A percentile compares a stretch with the other conserved stretches of the same genome.
These are phyloP conservation scores for Paraconiothyrium sp. DNA, from an alignment of 2,329 filamentous ascomycete species.

Conservation along the genomic window DNA sequence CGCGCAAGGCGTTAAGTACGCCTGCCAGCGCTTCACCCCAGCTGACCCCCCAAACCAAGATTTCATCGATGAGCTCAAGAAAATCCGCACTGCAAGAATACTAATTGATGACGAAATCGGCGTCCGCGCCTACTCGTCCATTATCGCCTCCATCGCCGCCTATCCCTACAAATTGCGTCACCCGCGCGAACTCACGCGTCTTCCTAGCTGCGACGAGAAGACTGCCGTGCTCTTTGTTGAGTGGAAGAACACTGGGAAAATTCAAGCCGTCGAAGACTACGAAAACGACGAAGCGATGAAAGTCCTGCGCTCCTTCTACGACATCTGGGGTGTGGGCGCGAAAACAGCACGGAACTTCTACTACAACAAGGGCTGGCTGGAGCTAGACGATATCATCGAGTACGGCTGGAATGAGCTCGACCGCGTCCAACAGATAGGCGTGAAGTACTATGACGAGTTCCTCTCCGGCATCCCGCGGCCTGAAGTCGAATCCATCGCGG, in stretches of 20 bases:
- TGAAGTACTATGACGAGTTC: slow-evolving; percentile 94
- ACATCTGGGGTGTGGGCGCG: slow-evolving; percentile 92
- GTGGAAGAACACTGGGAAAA: slow-evolving; percentile 70
- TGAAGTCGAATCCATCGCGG: slow-evolving; percentile 77
- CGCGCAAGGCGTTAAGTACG: slow-evolving; percentile 70
- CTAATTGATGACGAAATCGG: slow-evolving; percentile 81
- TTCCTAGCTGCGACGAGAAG: slow-evolving; percentile 85
- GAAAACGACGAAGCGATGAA: slow-evolving; percentile 71
- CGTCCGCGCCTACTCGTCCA: slow-evolving; percentile 84
- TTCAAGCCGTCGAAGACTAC: slow-evolving; percentile 72
- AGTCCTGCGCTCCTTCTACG: slow-evolving; percentile 75
- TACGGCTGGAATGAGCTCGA: slow-evolving; percentile 78
- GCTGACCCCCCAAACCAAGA: slow-evolving; percentile 73
- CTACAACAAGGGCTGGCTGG: slow-evolving; percentile 76
- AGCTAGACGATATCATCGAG: slow-evolving; percentile 86
- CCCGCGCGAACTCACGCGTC: slow-evolving; percentile 53
- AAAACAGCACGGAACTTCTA: slow-evolving; percentile 85
- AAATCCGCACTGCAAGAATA: slow-evolving; percentile 75
- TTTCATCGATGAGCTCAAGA: slow-evolving; percentile 79
- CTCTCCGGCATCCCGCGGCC: slow-evolving; percentile 72
- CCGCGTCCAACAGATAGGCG: slow-evolving; percentile 88
- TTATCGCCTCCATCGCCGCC: slow-evolving; percentile 83
- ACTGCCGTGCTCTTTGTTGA: slow-evolving; percentile 81
- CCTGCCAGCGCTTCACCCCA: slow-evolving; percentile 82
- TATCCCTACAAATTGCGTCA: slow-evolving; percentile 72